Evolutionary conservation across 768 basidiomycete genomes (phyloP), one percentile per base, ranked within the genome.

Genomic region (Kwoniella sp.): DNA sequence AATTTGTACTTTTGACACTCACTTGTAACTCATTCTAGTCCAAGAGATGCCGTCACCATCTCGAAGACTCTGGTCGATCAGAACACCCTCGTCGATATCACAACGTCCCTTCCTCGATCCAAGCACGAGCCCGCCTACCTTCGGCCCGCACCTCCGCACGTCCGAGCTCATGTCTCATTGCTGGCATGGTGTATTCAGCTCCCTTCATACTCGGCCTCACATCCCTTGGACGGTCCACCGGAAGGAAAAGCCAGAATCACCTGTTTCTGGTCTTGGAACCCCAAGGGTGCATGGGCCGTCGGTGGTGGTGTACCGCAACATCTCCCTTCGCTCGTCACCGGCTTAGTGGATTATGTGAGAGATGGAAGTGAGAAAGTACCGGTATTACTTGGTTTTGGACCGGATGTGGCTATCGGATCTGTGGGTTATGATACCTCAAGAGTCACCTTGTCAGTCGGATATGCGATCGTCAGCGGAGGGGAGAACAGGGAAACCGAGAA

Each of bases 231-330:
- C 82, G 48, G 83, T 63, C 56, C 61, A 28, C 65, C 71, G 26
- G 66, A 66, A 29, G 68, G 66, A n/a, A 69, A 69, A 62, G 72
- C 68, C 28, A 88, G 91, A 38, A 86, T 94, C 67, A 93, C 91
- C 1, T 94, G 91, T 76, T 93, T 95, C 77, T 95, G 92, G 91
- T 91, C 94, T 76, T 93, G 95, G 78, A 91, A 96, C 82, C 86
- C 95, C 29, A 90, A 90, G 68, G 86, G 91, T 0, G 79, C 91
- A 41, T 95, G 92, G 92, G 90, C 87, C 41, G 85, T 93, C 56
- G 88, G 87, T 7, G 85, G 88, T 0, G 84, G 86, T 30, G 73
- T 92, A 11, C 85, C 86, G 9, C 90, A 92, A 69, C 92, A 95
- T 70, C 85, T 97, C 1, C 88, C 89, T n/a, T 87, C 89, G 4